Evolutionary conservation across 495 filamentous ascomycete genomes (phyloP), one percentile per base, ranked within the genome.

Genomic region (Tuber borchii): DNA sequence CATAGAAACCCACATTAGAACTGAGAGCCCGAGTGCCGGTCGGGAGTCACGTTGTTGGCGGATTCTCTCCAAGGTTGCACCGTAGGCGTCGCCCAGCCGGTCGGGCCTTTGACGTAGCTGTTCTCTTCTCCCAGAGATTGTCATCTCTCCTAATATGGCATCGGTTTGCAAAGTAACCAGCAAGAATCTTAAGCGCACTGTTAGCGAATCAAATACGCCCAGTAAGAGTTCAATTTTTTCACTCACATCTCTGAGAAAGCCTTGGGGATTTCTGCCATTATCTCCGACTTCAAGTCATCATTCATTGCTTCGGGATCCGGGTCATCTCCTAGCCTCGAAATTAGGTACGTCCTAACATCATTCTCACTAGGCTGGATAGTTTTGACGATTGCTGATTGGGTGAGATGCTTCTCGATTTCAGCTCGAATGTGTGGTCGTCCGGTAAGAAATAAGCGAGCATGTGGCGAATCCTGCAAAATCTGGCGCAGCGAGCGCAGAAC

Each of bases 221-320:
- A 65, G 26, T 19, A 17, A 4, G 56, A 34, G 26, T 65, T 65
- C 14, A 14, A 31, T 17, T 65, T 14, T 14, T 34, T 19, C 69
- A 70, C 77, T 71, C 56, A 78, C 77, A 78, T 76, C 31, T 74
- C 77, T 2, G 75, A n/a, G 12, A 70, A 37, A 37, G 43, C 39
- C 22, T 34, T 70, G 34, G 56, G 43, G 65, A 76, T 20, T 22
- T 71, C 46, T 22, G 77, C 37, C 17, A 78, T 43, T 39, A 78
- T 70, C 61, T 70, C 56, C 34, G 56, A 31, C 5, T 34, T 65
- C 56, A 65, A 34, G 26, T 65, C 56, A 65, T 65, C 26, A 6
- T 65, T 78, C 72, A 61, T 76, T 9, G 31, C 75, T 70, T 31
- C 51, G 31, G 40, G 71, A 44, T 46, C 65, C 39, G 22, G 72